A percentile compares a stretch with the other conserved stretches of the same genome.
phyloP scores from a whole-genome alignment of 2,329 filamentous ascomycete species.

The Diaporthe destruens region DNA sequence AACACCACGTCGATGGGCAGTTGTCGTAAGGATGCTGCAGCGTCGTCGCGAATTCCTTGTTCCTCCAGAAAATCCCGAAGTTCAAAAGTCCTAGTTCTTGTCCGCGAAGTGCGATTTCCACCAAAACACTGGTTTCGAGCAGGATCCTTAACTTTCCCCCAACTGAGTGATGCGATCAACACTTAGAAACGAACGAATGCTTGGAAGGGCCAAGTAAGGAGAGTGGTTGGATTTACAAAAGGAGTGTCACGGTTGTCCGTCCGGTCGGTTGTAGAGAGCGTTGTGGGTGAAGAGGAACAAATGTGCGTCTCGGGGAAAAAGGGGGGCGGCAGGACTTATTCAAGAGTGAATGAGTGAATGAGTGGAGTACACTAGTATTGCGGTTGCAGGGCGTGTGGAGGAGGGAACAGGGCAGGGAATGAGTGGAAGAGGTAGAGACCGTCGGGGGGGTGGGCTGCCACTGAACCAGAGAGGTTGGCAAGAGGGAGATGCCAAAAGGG shows the following conservation, averaged over 20 bases:
- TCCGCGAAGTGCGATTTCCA: constrained; percentile 13
- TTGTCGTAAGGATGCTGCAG: constrained; percentile 18
- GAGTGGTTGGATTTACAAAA: constrained; percentile 31
- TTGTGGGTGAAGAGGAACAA: constrained; percentile 36
- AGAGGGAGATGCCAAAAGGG: constrained; percentile 35
- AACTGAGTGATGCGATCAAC: constrained; percentile 43
- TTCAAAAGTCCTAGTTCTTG: constrained; percentile 1
- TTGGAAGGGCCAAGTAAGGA: constrained; percentile 32
- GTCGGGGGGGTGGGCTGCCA: background rate
- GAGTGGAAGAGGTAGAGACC: constrained; percentile 27
- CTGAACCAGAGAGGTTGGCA: constrained; percentile 17
- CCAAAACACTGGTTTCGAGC: constrained; percentile 4
- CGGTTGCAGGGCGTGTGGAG: constrained; percentile 1
- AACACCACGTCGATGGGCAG: constrained; percentile 14
- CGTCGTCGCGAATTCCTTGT: constrained; percentile 1
- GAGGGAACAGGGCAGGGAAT: constrained; percentile 24
- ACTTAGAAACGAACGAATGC: constrained; percentile 39
- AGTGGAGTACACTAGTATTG: constrained; percentile 8
- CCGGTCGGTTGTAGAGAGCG: constrained; percentile 38
- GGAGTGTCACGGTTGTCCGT: constrained; percentile 35
- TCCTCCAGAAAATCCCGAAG: constrained; percentile 2
- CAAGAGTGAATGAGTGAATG: constrained; percentile 12
- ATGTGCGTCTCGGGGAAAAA: constrained; percentile 35
- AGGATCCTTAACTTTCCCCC: constrained; percentile 10
- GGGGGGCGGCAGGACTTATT: constrained; percentile 32